These are phyloP conservation scores for Dioszegia crocea DNA, from an alignment of 768 basidiomycete genomes.

Conservation along the genomic window DNA sequence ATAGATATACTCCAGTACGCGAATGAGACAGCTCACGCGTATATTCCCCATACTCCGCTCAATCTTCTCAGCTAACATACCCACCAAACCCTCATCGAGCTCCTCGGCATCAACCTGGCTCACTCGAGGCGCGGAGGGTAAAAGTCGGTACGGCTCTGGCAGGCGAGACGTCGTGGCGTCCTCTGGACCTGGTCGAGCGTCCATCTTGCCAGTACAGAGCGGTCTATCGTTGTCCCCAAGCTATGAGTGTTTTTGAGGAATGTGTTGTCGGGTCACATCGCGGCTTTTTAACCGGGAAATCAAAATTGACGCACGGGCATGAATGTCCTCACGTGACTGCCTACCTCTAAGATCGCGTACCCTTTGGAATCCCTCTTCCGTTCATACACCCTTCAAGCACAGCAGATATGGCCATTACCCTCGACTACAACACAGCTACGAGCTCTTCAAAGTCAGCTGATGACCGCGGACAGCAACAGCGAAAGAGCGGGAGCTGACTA, in stretches of 20 bases:
- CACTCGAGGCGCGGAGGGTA: conserved; percentile 57
- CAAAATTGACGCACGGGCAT: background rate
- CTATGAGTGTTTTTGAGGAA: background rate
- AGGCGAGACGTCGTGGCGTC: conserved; percentile 1
- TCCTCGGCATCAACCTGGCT: conserved; percentile 87
- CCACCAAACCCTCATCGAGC: conserved; percentile 79
- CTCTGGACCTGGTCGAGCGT: conserved; percentile 2
- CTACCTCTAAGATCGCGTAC: background rate
- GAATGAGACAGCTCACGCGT: conserved; percentile 55
- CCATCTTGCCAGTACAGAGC: background rate
- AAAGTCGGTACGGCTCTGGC: background rate
- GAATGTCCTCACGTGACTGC: background rate
- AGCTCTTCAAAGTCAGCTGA: conserved; percentile 6
- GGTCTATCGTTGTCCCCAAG: background rate
- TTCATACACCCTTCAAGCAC: background rate
- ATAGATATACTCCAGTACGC: background rate
- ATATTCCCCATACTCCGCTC: conserved; percentile 64
- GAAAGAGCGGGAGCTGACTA: conserved; percentile 7
- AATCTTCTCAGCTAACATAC: conserved; percentile 77
- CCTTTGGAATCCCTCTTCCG: too few relatives aligned
- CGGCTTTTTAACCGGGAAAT: background rate
- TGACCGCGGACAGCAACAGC: too few relatives aligned
- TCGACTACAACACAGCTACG: conserved; percentile 8
- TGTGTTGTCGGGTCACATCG: background rate
- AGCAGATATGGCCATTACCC: background rate